These are phyloP conservation scores for Dactylorhiza incarnata DNA, from an alignment of 106 monocot species.

Conservation along the genomic window DNA sequence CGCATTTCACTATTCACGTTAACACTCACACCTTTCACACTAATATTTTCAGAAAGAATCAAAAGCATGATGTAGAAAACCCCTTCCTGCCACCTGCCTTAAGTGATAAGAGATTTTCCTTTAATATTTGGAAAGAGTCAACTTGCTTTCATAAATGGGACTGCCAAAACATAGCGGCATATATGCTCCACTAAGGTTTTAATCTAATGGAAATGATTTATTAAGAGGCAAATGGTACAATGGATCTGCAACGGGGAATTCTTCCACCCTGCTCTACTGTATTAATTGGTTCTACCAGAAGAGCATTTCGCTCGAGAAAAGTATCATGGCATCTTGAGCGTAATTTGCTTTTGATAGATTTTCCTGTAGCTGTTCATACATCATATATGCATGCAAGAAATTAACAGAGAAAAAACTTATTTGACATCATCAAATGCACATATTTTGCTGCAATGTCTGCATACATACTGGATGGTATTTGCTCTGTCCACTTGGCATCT, in stretches of 20 bases:
- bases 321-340: too few species aligned
- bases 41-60: neutral
- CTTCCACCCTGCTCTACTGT: neutral
- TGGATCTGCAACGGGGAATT: neutral
- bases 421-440: neutral
- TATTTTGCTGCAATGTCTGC: neutral
- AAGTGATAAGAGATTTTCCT: neutral
- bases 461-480: slow-evolving; percentile 21
- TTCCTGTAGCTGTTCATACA: too few species aligned
- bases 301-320: too few species aligned
- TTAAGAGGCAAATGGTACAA: neutral
- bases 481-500: slow-evolving; percentile 28
- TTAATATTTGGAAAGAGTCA: neutral
- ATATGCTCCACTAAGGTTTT: neutral
- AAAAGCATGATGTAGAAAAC: neutral
- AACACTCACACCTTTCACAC: too few species aligned
- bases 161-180: too few species aligned
- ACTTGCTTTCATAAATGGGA: neutral
- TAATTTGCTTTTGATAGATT: too few species aligned
- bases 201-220: neutral
- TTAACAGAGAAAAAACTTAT: neutral
- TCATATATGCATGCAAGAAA: neutral
- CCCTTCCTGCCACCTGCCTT: neutral
- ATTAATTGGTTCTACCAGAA: neutral
- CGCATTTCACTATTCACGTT: too few species aligned